A percentile compares a stretch with the other conserved stretches of the same genome.
Evolutionary conservation across 257 asterid genomes (phyloP).

Genomic region (Salvia splendens): DNA sequence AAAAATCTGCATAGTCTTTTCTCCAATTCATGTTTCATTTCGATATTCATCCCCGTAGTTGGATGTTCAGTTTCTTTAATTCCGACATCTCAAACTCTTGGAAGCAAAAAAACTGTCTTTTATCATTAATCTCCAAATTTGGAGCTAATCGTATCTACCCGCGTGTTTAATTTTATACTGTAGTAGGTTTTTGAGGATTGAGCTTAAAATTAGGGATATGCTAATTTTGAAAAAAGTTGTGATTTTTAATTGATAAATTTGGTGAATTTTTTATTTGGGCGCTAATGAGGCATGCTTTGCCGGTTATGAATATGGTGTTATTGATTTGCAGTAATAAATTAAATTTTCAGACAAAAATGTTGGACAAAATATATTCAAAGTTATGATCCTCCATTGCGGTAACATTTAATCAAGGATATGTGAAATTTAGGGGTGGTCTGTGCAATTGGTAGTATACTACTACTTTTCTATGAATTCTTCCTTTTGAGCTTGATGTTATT

Average conservation of each 20-base stretch:
- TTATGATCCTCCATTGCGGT: too few species aligned
- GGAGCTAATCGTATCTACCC: slow-evolving; percentile 16
- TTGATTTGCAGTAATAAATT: background rate
- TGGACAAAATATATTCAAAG: too few species aligned
- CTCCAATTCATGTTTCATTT: slow-evolving; percentile 14
- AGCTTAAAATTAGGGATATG: slow-evolving; percentile 39
- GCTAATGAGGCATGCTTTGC: too few species aligned
- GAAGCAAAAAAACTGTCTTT: background rate
- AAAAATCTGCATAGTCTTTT: background rate
- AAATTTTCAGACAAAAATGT: too few species aligned
- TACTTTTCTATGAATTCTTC: too few species aligned
- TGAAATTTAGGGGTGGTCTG: too few species aligned
- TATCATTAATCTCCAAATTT: slow-evolving; percentile 16
- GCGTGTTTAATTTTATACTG: slow-evolving; percentile 22
- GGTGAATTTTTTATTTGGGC: too few species aligned
- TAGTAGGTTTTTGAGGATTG: slow-evolving; percentile 25
- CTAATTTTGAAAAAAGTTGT: slow-evolving; percentile 22
- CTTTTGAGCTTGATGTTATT: too few species aligned
- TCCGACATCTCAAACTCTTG: background rate
- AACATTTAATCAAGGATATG: too few species aligned
- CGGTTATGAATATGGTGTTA: slow-evolving; percentile 13
- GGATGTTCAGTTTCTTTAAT: background rate
- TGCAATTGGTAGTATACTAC: too few species aligned
- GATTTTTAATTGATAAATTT: slow-evolving; percentile 15
- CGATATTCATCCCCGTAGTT: background rate